Base-by-base conservation (phyloP, 805 yeast genomes). In the Kurtzmaniella fragi region DNA sequence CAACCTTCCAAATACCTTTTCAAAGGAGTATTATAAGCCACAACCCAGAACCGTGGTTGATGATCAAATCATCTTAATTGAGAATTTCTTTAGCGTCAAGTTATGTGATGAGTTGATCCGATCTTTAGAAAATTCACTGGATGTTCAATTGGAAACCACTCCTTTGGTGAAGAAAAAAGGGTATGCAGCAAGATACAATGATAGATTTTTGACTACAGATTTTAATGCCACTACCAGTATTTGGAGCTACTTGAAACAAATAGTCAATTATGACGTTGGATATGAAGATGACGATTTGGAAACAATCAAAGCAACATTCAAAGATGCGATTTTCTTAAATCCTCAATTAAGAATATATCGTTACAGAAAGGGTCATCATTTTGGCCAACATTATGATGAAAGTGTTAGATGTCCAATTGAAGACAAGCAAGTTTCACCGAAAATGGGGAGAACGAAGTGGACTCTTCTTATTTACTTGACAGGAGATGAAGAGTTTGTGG, bases 301-400 rank as follows among this genome's bases (percentile, higher is more conserved):
- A 6, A 39, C 44, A 35, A 43, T 59, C 2, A 40, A 47, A 12
- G 40, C 39, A 0, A 63, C 55, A 9, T 74, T 77, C 47, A 16
- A 37, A 0, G 37, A 38, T 9, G 78, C 78, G 0, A 53, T 53
- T 20, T 79, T 80, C 0, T 62, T 79, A 33, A 78, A 78, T 42
- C 76, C 81, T 1, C 77, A 78, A 39, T 50, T 80, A 11, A 51
- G 86, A 29, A 54, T 78, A 4, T 80, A 80, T 51, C 48, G 84
- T 34, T 80, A 80, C 50, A 48, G 52, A 2, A 62, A 65, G 43
- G 83, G 83, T 0, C 84, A 80, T 42, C 76, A 69, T 49, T 80
- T 80, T 47, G 80, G 75, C 3, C 64, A 71, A 43, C 85, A 80
- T 49, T 78, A 77, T 47, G 86, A 80, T 47, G 84, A 79, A 35